Conservation (phyloP, 768 basidiomycete species). For the Naematelia encephala region DNA sequence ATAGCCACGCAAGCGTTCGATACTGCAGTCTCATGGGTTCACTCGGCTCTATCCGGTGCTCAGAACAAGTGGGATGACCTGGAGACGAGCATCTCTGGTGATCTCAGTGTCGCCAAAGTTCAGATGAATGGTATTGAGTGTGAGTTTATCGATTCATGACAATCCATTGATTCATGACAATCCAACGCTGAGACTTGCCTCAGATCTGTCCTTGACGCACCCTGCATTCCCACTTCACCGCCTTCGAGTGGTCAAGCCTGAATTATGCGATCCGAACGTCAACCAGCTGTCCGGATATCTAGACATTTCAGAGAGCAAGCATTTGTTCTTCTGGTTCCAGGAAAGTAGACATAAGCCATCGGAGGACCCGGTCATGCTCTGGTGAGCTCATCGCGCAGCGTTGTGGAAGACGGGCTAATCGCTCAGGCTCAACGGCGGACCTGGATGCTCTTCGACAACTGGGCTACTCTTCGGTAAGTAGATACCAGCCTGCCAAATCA, state of each 20-base stretch:
- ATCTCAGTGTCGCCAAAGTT: conserved; percentile 26
- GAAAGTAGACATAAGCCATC: conserved; percentile 72
- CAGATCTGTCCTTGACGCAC: conserved; percentile 47
- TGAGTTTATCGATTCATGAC: conserved; percentile 15
- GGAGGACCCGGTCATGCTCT: conserved; percentile 77
- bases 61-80: conserved; percentile 24
- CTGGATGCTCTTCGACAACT: conserved; percentile 61
- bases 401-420: conserved; percentile 13
- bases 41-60: conserved; percentile 15
- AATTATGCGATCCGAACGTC: conserved; percentile 73
- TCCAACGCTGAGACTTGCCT: background rate
- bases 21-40: conserved; percentile 33
- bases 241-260: conserved; percentile 54
- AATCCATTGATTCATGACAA: background rate
- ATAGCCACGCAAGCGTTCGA: conserved; percentile 39
- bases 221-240: conserved; percentile 47
- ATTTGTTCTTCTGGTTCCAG: conserved; percentile 85
- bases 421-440: conserved; percentile 25
- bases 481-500: background rate
- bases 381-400: conserved; percentile 53
- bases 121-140: conserved; percentile 36
- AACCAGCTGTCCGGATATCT: conserved; percentile 80
- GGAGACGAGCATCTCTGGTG: conserved; percentile 14
- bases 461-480: conserved; percentile 70
- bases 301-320: conserved; percentile 72